Conservation (phyloP, 1,284 basidiomycete species). For the Heliocybe sulcata region DNA sequence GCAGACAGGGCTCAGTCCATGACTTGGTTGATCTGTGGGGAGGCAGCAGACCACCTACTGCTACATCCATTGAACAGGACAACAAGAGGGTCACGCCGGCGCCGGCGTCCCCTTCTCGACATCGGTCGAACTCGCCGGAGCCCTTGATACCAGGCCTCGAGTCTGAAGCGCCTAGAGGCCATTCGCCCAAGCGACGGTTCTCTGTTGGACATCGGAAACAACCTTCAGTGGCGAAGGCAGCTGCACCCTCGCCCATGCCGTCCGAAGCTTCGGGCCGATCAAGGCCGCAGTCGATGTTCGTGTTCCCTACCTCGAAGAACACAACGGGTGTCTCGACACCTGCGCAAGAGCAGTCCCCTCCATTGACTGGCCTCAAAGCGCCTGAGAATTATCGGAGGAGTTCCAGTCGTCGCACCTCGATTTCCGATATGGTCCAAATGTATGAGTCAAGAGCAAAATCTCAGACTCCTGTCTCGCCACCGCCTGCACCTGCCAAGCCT, state of each 20-base stretch:
- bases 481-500: constrained; percentile 25
- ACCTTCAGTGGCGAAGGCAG: constrained; percentile 5
- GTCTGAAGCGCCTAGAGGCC: background rate
- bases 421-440: constrained; percentile 74
- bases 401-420: constrained; percentile 48
- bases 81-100: background rate
- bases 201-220: constrained; percentile 13
- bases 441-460: constrained; percentile 57
- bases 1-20: constrained; percentile 71
- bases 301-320: constrained; percentile 50
- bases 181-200: constrained; percentile 7
- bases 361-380: constrained; percentile 26
- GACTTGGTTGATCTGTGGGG: constrained; percentile 73
- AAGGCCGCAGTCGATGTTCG: constrained; percentile 71
- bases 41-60: constrained; percentile 26
- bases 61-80: background rate
- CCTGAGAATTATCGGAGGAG: constrained; percentile 21
- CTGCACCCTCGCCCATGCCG: constrained; percentile 8
- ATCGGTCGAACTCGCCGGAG: background rate
- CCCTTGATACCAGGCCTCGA: background rate
- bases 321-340: constrained; percentile 22
- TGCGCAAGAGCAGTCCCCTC: constrained; percentile 5
- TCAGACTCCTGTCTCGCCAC: constrained; percentile 19
- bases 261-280: constrained; percentile 17
- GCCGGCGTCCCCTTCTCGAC: background rate